Conservation (phyloP, 306 rosid species). For the Castanea sativa region DNA sequence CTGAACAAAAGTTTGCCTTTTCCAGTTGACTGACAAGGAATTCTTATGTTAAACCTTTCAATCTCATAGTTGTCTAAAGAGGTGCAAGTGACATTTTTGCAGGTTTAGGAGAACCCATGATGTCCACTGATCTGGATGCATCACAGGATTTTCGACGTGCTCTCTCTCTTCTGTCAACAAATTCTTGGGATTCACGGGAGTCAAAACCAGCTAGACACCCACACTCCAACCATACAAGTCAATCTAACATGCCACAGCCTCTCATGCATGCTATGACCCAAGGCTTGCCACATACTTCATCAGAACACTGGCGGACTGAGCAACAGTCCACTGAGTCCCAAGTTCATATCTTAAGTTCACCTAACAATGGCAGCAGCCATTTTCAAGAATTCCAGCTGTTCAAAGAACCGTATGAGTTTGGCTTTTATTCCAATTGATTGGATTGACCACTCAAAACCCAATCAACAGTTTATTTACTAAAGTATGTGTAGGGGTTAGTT, state of each 20-base stretch:
- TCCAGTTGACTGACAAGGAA: not conserved
- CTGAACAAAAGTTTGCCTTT: not conserved
- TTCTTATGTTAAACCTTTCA: not conserved
- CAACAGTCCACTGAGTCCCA: constrained; percentile 30
- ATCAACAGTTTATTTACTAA: not conserved
- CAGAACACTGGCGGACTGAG: constrained; percentile 47
- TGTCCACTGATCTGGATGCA: constrained; percentile 33
- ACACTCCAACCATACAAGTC: constrained; percentile 18
- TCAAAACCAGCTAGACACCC: constrained; percentile 37
- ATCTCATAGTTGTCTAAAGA: not conserved
- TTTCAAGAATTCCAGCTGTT: constrained; percentile 58
- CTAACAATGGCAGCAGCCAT: constrained; percentile 29
- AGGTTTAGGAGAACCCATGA: constrained; percentile 61
- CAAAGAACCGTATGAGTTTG: constrained; percentile 40
- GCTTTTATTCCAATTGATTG: constrained; percentile 45
- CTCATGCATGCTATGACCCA: constrained; percentile 28
- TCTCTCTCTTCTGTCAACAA: constrained; percentile 99
- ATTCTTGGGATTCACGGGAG: constrained; percentile 54
- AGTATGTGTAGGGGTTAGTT: constrained; percentile 20
- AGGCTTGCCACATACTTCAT: constrained; percentile 34
- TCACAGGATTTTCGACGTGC: constrained; percentile 65
- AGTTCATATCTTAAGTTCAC: constrained; percentile 30
- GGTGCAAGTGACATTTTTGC: constrained; percentile 14
- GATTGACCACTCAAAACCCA: constrained; percentile 18
- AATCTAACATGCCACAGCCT: constrained; percentile 27